Evolutionary conservation across 192 early-diverging fungal species (phyloP), one percentile per base, ranked within the genome.

Genomic region (Dispira simplex): DNA sequence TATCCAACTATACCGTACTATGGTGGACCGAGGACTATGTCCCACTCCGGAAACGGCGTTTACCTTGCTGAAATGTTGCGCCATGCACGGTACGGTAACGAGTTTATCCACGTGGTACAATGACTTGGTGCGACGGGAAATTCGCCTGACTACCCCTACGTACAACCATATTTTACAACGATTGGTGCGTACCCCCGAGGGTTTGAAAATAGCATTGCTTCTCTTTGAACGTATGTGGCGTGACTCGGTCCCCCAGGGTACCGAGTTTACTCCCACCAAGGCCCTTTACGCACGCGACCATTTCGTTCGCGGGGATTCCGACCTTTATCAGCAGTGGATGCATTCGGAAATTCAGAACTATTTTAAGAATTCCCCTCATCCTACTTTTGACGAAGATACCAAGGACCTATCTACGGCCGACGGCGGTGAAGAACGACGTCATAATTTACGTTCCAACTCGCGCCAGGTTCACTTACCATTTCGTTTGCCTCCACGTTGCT

Each of bases 81-180:
- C 54, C 54, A 21, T 56, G 25, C 20, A 26, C 3, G 54, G 54
- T 13, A 23, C 54, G 16, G 18, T 56, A 9, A 12, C 13, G 25
- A 28, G 23, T 25, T 25, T 56, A 28, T 56, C 54, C 21, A 13
- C 28, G 8, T 56, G 14, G 18, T 56, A 21, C 54, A 56, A 56
- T 26, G 54, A 56, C 54, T 28, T 56, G 18, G 14, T 21, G 8
- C 16, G 20, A 21, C 54, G 54, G 18, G 54, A 56, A 21, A 28
- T 56, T 18, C 13, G 54, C 11, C 23, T 56, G 13, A 23, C 18
- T 21, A 23, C 54, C 54, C 28, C 13, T 28, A 25, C 54, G 3
- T 56, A 56, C 54, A 56, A 56, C 25, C 54, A 56, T 28, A 56
- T 56, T 25, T 27, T 56, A 21, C 54, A 56, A 21, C 25, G 25